Evolutionary conservation across 768 basidiomycete genomes (phyloP), one percentile per base, ranked within the genome.

Genomic region (Chalciporus piperatus): DNA sequence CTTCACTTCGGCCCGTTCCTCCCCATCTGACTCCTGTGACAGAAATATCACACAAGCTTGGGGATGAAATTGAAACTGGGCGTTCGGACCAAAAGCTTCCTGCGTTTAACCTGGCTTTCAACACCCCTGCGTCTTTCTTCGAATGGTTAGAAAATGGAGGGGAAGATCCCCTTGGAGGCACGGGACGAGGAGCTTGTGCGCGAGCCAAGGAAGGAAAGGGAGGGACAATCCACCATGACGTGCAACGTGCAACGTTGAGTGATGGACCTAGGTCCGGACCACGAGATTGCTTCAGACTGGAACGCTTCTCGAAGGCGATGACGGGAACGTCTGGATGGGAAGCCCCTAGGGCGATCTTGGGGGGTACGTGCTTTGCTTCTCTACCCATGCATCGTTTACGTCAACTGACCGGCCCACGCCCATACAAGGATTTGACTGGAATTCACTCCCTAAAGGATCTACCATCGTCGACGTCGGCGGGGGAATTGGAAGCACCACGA

Each of bases 281-380:
- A 27, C 57, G 50, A 40, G 81, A 80, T 58, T 70, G 72, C 19
- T 80, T 77, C 51, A 71, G 87, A 45, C 71, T 89, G 50, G 77
- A 81, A 55, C 73, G 87, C 32, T 90, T 90, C 59, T 87, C 85
- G 27, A 82, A 79, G 50, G 86, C 87, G 4, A 91, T 91, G 88
- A 76, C 76, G 6, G 86, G 84, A 17, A 85, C 87, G 6, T 77
- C 75, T 23, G 79, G 78, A 2, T 90, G 88, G 87, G 87, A 85
- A 69, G 76, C 72, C 2, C 83, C 83, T 14, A 79, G 79, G 16
- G 82, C 80, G 3, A 76, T 84, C 25, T 65, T 84, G 37, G 74
- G 73, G 54, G 81, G 84, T 80, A 48, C 17, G 73, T 64, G 28
- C 32, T 48, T 43, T 64, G 28, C 32, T 48, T 43, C 11, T 41